These are phyloP conservation scores for Helianthus tuberosus DNA, from an alignment of 129 eudicot species.

Conservation along the genomic window DNA sequence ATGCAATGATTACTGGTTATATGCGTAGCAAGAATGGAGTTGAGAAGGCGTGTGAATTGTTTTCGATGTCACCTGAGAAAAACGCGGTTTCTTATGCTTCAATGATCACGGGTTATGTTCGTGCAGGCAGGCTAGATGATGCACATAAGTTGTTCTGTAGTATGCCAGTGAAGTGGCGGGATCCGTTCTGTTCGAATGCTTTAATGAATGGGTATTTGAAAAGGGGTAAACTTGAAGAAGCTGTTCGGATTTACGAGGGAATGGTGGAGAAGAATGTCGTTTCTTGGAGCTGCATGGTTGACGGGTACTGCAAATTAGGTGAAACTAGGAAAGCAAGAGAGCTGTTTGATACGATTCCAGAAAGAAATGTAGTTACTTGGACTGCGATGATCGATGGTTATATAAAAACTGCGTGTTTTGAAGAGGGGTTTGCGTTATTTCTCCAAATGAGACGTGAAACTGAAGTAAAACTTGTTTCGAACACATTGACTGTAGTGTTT, in stretches of 20 bases:
- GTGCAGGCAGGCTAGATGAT: conserved; percentile 55
- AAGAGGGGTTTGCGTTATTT: conserved; percentile 66
- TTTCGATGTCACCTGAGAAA: conserved; percentile 49
- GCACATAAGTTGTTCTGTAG: conserved; percentile 47
- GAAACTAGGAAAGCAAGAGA: conserved; percentile 53
- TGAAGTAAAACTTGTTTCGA: conserved; percentile 38
- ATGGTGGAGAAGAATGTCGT: conserved; percentile 74
- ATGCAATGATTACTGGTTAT: conserved; percentile 77
- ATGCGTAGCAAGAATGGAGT: conserved; percentile 38
- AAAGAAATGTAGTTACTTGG: conserved; percentile 72
- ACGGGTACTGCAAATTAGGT: conserved; percentile 76
- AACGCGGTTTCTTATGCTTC: conserved; percentile 64
- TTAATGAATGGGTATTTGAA: conserved; percentile 71
- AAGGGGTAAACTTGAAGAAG: conserved; percentile 50
- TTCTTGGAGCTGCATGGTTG: conserved; percentile 83
- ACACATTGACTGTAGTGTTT: conserved; percentile 50
- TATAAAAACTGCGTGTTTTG: conserved; percentile 47
- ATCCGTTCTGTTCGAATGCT: conserved; percentile 67
- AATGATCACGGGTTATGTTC: conserved; percentile 60
- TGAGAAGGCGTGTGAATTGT: conserved; percentile 52
- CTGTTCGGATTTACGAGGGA: conserved; percentile 50
- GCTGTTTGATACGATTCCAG: conserved; percentile 55
- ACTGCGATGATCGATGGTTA: conserved; percentile 78
- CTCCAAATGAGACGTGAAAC: conserved; percentile 56
- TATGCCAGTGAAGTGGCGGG: conserved; percentile 54